Evolutionary conservation across 495 filamentous ascomycete species (phyloP), one percentile per base, ranked within the genome.

Genomic region (Talaromyces trachyspermus): DNA sequence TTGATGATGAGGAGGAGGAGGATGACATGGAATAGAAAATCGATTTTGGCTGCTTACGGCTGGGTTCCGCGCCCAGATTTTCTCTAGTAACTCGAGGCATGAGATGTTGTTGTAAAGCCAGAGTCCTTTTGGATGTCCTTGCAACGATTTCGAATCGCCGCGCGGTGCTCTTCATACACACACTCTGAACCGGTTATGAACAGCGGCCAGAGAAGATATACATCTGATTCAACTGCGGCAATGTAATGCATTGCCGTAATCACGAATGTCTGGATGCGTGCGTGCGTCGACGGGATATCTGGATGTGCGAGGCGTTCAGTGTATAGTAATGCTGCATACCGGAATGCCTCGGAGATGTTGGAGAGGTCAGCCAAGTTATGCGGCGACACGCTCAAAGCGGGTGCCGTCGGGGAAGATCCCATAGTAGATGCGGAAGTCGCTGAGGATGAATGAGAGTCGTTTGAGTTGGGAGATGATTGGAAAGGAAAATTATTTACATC

Each of bases 141-240:
- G 69, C 89, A 95, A 42, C 89, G 79, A 54, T 79, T 68, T 15
- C 88, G 78, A 38, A 97, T 83, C 39, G 89, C 76, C 24, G 76
- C 72, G 46, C 90, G 83, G 51, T 95, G 86, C 29, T 81, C 69
- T 52, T 88, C 84, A 45, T 84, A 81, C 44, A 95, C 86, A 59
- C 89, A 95, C 68, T 95, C 91, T 18, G 86, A 88, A 23, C 91
- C 90, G 0, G 82, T 84, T 41, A 96, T 84, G 60, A 95, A 95
- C 8, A 96, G 74, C 7, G 91, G 90, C 91, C 91, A 97, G 2
- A 97, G 79, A 19, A 97, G 70, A 55, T 92, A 95, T 58, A 95
- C 91, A 62, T 92, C 86, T 2, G 82, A 77, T 49, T 86, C 78
- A 18, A 95, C 82, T 42, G 80, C 79, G 11, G 80, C 80, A 29